Evolutionary conservation across 1,284 basidiomycete genomes (phyloP), one percentile per base, ranked within the genome.

Genomic region (Fomitopsis betulina): DNA sequence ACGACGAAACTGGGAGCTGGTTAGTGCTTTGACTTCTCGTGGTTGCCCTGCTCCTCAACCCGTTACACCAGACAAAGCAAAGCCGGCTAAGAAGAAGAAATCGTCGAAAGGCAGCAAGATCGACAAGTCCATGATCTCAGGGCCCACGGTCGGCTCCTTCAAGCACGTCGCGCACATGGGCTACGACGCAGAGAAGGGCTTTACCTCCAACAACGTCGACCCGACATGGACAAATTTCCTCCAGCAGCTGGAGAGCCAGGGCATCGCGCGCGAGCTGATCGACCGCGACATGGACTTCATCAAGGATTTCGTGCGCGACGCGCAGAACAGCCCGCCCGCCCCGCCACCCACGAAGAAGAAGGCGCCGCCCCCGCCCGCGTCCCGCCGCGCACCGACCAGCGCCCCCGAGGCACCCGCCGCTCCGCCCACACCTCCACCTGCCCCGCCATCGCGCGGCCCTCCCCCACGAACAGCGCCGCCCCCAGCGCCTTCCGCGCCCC

Each of bases 141-240:
- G 81, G 0, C 95, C 96, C 1, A 84, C 85, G 17, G 70, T 75
- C 2, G 89, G 87, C 19, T 90, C 90, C 4, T 98, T 98, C 79
- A 83, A 86, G 63, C 96, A 98, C 69, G 83, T 97, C 47, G 94
- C 92, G 0, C 96, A 98, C 70, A 97, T 99, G 92, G 95, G 95
- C 25, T 98, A 91, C 72, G 91, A 96, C 65, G 73, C 84, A 0
- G 86, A 96, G 65, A 84, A 86, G 40, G 95, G 95, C 5, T 98
- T 95, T 72, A 89, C 87, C 0, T 91, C 90, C 1, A 82, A 82
- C 37, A 92, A 93, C 60, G 92, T 98, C n/a, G 96, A 98, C 73
- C 87, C 93, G 3, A 93, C 89, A 8, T 99, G 96, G 96, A 81
- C 87, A 58, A 79, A 86, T 0, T 76, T 98, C 57, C 80, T 98